Conservation (phyloP, 768 basidiomycete species). For the Terana coerulea region DNA sequence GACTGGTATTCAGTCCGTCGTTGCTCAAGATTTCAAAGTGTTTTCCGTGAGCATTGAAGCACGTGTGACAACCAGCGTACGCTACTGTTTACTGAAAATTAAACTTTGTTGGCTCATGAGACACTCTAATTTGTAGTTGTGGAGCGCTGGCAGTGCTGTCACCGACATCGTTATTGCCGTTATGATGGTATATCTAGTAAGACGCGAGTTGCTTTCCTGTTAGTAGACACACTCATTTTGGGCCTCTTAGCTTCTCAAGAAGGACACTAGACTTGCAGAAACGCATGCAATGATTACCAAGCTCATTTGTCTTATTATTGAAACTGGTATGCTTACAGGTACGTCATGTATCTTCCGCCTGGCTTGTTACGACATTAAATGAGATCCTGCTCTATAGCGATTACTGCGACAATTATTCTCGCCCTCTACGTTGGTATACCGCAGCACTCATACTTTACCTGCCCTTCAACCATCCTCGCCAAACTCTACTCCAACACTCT, state of each 20-base stretch:
- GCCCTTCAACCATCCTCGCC: no score
- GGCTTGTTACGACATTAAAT: no score
- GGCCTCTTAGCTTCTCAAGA: no score
- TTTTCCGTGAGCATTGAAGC: neutral
- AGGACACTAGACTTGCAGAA: neutral
- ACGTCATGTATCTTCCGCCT: no score
- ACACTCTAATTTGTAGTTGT: no score
- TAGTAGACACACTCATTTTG: no score
- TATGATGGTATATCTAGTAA: constrained; percentile 19
- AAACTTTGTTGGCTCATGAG: neutral
- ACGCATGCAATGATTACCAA: neutral
- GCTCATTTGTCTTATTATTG: neutral
- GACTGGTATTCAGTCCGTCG: neutral
- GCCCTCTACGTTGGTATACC: neutral
- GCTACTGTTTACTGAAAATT: no score
- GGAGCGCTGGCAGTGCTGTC: constrained; percentile 18
- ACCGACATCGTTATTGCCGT: constrained; percentile 26
- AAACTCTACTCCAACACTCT: constrained; percentile 2
- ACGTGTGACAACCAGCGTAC: neutral
- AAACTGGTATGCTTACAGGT: constrained; percentile 4
- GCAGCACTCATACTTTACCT: neutral
- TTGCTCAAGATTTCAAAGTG: neutral
- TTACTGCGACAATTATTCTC: neutral
- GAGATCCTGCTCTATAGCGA: no score
- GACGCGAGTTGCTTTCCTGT: no score